These are phyloP conservation scores for Alternaria incomplexa DNA, from an alignment of 2,329 filamentous ascomycete genomes.

Conservation along the genomic window DNA sequence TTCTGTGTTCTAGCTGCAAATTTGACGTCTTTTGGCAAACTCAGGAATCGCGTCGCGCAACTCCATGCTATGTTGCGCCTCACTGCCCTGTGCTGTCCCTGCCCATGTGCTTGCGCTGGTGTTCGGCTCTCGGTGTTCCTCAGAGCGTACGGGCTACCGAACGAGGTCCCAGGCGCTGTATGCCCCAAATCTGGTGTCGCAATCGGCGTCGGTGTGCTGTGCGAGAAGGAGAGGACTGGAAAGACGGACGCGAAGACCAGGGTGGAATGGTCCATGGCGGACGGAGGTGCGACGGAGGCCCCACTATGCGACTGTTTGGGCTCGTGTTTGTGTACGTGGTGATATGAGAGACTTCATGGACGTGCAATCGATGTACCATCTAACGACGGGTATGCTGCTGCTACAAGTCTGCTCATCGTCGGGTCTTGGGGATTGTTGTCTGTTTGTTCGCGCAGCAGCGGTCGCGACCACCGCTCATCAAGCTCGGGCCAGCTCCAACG, in stretches of 20 bases:
- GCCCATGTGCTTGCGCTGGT: constrained; percentile 41
- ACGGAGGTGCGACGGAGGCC: constrained; percentile 25
- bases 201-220: constrained; percentile 53
- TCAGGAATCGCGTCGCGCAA: constrained; percentile 53
- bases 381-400: neutral
- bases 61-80: constrained; percentile 54
- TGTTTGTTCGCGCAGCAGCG: constrained; percentile 1
- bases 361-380: neutral
- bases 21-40: constrained; percentile 37
- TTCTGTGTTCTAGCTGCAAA: constrained; percentile 24
- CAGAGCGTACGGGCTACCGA: constrained; percentile 45
- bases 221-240: constrained; percentile 48
- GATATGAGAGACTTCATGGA: neutral
- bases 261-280: constrained; percentile 43
- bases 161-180: constrained; percentile 47
- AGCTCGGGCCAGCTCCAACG: constrained; percentile 16
- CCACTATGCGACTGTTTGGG: constrained; percentile 21
- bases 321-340: neutral
- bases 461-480: constrained; percentile 11
- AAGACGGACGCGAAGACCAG: constrained; percentile 55
- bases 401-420: neutral
- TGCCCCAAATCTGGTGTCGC: constrained; percentile 54
- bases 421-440: neutral
- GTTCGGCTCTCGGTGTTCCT: constrained; percentile 24
- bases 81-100: constrained; percentile 41